A percentile compares a stretch with the other conserved stretches of the same genome.
These are phyloP conservation scores for Orbilia javanica DNA, from an alignment of 2,329 filamentous ascomycete genomes.

Conservation along the genomic window DNA sequence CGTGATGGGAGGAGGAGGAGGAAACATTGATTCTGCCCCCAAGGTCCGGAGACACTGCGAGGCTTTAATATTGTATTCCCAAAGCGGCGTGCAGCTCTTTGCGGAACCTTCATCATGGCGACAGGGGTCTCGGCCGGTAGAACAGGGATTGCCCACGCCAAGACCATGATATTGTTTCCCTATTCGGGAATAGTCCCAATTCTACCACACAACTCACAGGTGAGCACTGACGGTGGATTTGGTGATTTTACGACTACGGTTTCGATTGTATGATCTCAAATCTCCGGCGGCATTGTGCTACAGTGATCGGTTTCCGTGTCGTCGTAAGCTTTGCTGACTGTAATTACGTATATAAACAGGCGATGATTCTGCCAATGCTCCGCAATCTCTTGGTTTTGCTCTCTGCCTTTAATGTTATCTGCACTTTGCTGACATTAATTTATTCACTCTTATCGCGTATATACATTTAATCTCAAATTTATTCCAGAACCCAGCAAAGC, in stretches of 20 bases:
- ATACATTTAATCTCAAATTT: background rate
- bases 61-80: slow-evolving; percentile 39
- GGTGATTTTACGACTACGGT: background rate
- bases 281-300: background rate
- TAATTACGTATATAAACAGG: slow-evolving; percentile 17
- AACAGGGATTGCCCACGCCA: slow-evolving; percentile 20
- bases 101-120: slow-evolving; percentile 9
- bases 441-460: background rate
- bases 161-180: slow-evolving; percentile 55
- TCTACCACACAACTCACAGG: slow-evolving; percentile 23
- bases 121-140: slow-evolving; percentile 16
- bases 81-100: slow-evolving; percentile 35
- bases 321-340: slow-evolving; percentile 23
- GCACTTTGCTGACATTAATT: background rate
- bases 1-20: background rate
- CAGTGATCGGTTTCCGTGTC: background rate
- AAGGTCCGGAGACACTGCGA: slow-evolving; percentile 2
- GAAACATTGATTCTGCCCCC: background rate
- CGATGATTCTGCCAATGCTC: slow-evolving; percentile 27
- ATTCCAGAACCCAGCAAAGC: background rate
- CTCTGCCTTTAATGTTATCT: background rate
- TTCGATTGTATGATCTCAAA: background rate
- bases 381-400: background rate
- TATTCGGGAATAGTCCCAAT: slow-evolving; percentile 20
- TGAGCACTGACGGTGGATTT: no score